Evolutionary conservation across 306 rosid species (phyloP), one percentile per base, ranked within the genome.

Genomic region (Inga oerstediana): DNA sequence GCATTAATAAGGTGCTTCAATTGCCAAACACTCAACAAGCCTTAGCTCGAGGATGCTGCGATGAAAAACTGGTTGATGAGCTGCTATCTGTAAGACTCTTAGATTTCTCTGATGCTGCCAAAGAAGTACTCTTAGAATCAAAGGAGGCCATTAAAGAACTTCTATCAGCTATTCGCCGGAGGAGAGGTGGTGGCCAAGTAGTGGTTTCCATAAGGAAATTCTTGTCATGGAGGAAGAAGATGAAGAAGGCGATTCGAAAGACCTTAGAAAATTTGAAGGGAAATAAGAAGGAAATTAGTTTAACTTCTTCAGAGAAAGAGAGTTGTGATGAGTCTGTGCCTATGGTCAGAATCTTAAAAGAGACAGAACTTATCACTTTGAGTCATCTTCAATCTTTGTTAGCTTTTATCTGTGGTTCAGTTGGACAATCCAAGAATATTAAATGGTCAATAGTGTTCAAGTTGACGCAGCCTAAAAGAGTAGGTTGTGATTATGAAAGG

Each of bases 401-500:
- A 46, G 48, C 37, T 12, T 64, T 37, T 8, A 41, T 73, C 0
- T 34, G 46, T 17, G 69, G 69, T 1, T 56, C 83, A 49, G 8
- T 32, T 22, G 43, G 52, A 58, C 69, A 49, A 51, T 34, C 75
- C 16, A 78, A 83, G 82, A 14, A 66, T 44, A 72, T 34, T 20
- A 78, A n/a, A 56, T 79, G 87, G 87, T 54, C 73, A 10, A 22
- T 54, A 19, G 34, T 84, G n/a, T 79, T 64, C 71, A 79, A 65
- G 73, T 41, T 79, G 73, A 76, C 41, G 73, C 77, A 32, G 16
- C 35, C 72, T 3, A 79, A 74, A 49, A 83, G 79, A 62, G 69
- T 83, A 19, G 73, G 22, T 8, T 24, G 71, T 39, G 86, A 78
- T n/a, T 32, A 12, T 24, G 75, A 73, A 32, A 59, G 65, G 72